Evolutionary conservation across 2,329 filamentous ascomycete species (phyloP).

Genomic region (Geosmithia putterillii): DNA sequence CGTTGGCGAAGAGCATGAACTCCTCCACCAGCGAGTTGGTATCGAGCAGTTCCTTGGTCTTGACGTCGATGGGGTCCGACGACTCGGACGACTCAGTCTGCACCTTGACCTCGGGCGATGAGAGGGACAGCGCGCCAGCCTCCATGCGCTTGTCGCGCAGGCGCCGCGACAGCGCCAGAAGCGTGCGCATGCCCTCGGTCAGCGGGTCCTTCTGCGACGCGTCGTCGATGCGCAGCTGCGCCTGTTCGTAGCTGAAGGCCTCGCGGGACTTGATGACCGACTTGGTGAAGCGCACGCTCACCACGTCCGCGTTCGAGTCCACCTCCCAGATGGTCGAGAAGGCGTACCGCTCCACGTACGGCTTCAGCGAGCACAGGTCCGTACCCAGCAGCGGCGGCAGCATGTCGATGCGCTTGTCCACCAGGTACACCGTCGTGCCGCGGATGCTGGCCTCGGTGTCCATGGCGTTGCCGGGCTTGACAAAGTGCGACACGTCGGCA

Average conservation of each 20-base stretch:
- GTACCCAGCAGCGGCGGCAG: conserved; percentile 91
- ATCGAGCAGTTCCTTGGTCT: conserved; percentile 86
- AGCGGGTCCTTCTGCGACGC: conserved; percentile 76
- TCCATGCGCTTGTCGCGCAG: conserved; percentile 93
- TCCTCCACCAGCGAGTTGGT: conserved; percentile 98
- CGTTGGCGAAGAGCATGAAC: conserved; percentile 98
- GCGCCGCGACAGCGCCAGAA: conserved; percentile 83
- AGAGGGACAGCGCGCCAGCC: conserved; percentile 86
- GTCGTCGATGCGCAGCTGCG: conserved; percentile 89
- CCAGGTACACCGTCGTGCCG: conserved; percentile 92
- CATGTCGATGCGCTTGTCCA: conserved; percentile 99
- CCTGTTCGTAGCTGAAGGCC: conserved; percentile 95
- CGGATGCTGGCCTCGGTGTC: conserved; percentile 87
- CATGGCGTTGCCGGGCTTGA: conserved; percentile 95
- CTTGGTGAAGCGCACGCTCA: conserved; percentile 83
- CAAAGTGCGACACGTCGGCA: conserved; percentile 97
- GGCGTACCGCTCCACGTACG: conserved; percentile 88
- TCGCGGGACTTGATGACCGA: conserved; percentile 95
- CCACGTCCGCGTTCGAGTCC: conserved; percentile 70
- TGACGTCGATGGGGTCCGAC: conserved; percentile 88
- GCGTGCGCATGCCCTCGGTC: conserved; percentile 75
- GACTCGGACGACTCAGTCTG: conserved; percentile 93
- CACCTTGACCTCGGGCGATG: conserved; percentile 94
- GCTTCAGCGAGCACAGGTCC: conserved; percentile 91
- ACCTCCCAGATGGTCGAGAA: conserved; percentile 87